phyloP scores from a whole-genome alignment of 73 alveolate species.

The Stentor roeselii region DNA sequence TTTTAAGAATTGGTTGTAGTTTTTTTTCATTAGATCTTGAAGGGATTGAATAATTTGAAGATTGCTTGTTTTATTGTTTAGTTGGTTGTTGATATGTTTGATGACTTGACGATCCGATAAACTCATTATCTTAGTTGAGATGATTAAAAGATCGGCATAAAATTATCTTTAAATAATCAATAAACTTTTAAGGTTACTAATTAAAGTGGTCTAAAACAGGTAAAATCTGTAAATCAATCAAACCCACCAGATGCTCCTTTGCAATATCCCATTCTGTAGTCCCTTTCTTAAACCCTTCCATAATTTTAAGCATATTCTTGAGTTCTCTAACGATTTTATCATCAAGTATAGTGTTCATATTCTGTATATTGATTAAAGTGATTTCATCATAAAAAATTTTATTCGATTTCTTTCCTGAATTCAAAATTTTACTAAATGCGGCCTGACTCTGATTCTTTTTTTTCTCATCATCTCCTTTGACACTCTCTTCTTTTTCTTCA shows the following conservation, averaged over 20 bases:
- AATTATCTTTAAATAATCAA: no score
- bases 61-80: no score
- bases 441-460: no score
- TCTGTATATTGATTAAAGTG: background rate
- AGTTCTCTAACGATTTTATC: background rate
- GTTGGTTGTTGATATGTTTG: no score
- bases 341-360: background rate
- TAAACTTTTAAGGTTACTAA: no score
- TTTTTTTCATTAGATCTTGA: no score
- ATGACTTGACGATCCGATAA: no score
- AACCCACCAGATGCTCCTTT: background rate
- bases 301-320: background rate
- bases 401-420: background rate
- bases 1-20: no score
- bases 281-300: background rate
- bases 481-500: background rate
- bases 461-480: background rate
- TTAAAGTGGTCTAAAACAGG: background rate
- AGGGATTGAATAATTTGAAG: no score
- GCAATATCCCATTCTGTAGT: background rate
- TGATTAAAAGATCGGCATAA: no score
- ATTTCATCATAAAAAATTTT: background rate
- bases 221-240: background rate
- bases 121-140: no score
- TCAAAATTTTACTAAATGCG: background rate